These are phyloP conservation scores for Populus hybrid DNA, from an alignment of 441 rosid genomes.

Conservation along the genomic window DNA sequence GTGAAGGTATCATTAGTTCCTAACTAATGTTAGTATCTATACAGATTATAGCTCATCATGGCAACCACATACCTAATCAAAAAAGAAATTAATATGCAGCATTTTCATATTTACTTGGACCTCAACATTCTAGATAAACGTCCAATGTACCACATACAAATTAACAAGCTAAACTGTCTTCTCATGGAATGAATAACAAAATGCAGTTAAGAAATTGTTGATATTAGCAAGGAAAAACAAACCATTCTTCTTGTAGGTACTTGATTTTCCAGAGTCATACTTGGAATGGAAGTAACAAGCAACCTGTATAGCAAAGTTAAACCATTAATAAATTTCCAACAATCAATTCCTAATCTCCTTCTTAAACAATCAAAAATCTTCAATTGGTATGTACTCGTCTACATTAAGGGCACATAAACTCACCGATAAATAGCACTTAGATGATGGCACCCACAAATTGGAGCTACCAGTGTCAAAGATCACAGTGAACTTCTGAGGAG, in stretches of 20 bases:
- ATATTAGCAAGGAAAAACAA: slow-evolving; percentile 17
- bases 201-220: background rate
- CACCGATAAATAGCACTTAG: slow-evolving; percentile 66
- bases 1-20: background rate
- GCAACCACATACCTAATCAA: background rate
- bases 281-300: slow-evolving; percentile 68
- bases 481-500: slow-evolving; percentile 75
- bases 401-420: slow-evolving; percentile 25
- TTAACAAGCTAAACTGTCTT: background rate
- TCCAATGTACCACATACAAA: background rate
- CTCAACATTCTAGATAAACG: background rate
- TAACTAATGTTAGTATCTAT: background rate
- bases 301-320: slow-evolving; percentile 35
- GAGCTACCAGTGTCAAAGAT: slow-evolving; percentile 89
- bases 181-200: background rate
- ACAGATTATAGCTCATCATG: background rate
- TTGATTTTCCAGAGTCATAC: slow-evolving; percentile 63
- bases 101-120: background rate
- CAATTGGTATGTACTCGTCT: background rate
- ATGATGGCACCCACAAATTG: slow-evolving; percentile 84
- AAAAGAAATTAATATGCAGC: background rate
- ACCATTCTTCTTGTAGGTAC: slow-evolving; percentile 68
- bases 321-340: background rate
- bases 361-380: background rate
- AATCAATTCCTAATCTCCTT: background rate